Evolutionary conservation across 352 stramenopile genomes (phyloP), one percentile per base, ranked within the genome.

Genomic region (Pythium dissotocum): DNA sequence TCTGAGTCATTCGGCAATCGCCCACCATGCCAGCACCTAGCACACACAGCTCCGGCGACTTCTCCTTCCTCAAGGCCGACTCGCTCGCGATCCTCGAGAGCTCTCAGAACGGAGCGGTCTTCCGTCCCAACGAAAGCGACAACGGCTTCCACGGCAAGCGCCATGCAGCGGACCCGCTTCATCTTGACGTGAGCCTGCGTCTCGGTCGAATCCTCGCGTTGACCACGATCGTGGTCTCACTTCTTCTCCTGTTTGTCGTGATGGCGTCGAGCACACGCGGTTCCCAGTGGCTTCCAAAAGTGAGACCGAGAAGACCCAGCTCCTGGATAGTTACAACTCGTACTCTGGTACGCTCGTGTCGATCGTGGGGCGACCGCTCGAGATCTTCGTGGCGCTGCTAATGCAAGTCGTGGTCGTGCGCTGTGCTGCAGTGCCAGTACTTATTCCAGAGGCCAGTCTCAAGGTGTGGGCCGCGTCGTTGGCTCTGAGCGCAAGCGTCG

Each of bases 51-150:
- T 30, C 28, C 28, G 28, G 28, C 28, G 28, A 30, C 28, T 30
- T 30, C 28, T 30, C 28, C 28, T 30, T 30, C 28, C 28, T 30
- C 28, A 30, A 30, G 28, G 28, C 28, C 28, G 52, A 58, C 52
- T 58, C 52, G 30, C 52, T 58, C 52, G 52, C 52, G 26, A 58
- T 58, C n/a, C 52, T 58, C 52, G 52, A 58, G 52, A 40, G 52
- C 52, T 36, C 52, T 6, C 24, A 24, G 52, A 24, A 32, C 52
- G 24, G 26, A n/a, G n/a, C 26, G n/a, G 26, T 32, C n/a, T 7
- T 28, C 12, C n/a, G 26, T 28, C 14, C 30, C n/a, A 24, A 24
- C 52, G 52, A 24, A 5, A 32, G 30, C 18, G 52, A 33, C n/a
- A 30, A 32, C 49, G n/a, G 9, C n/a, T 26, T 7, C 16, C 16